Evolutionary conservation across 305 asterid species (phyloP).

Genomic region (Fraxinus sp.): DNA sequence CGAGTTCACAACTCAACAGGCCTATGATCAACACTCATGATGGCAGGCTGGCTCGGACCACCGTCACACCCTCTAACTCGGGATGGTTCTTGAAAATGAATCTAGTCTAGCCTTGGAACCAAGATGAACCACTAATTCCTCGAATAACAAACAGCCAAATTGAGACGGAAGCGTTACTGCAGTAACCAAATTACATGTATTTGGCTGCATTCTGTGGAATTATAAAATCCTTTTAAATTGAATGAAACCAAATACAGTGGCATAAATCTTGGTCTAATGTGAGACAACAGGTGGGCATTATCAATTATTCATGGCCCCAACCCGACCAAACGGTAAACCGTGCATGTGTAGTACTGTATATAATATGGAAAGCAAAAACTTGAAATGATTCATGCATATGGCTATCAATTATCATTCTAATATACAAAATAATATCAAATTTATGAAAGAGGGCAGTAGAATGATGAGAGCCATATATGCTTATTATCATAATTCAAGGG

Average conservation of each 20-base stretch:
- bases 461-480: too few species aligned
- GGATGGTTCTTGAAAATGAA: neutral
- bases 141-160: neutral
- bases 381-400: slow-evolving; percentile 45
- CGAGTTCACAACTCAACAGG: neutral
- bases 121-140: neutral
- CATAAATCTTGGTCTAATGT: neutral
- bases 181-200: neutral
- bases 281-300: neutral
- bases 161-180: neutral
- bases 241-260: neutral
- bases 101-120: neutral
- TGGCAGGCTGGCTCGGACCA: neutral
- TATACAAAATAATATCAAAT: neutral
- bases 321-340: neutral
- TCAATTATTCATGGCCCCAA: neutral
- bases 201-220: neutral
- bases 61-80: neutral
- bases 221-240: neutral
- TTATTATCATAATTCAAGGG: too few species aligned
- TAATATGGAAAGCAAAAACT: neutral
- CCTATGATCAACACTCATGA: neutral
- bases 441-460: too few species aligned
- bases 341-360: neutral
- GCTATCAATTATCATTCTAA: slow-evolving; percentile 30